phyloP scores from a whole-genome alignment of 768 basidiomycete species.

The Fistulinella prunicolor region DNA sequence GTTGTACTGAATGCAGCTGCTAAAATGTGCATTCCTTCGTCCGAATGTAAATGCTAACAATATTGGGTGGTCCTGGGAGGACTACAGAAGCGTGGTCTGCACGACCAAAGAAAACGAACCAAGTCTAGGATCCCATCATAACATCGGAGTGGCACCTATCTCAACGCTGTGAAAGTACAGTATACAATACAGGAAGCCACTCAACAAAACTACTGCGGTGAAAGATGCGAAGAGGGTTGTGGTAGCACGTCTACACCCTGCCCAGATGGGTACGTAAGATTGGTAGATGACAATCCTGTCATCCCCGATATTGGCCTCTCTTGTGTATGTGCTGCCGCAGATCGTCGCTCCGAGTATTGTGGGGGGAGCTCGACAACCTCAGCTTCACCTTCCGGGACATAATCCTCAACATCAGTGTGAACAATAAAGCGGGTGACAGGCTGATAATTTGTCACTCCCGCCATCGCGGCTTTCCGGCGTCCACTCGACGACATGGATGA shows the following conservation, averaged over 20 bases:
- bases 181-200: background rate
- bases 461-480: constrained; percentile 55
- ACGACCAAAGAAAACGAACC: constrained; percentile 8
- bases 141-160: background rate
- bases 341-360: constrained; percentile 57
- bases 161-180: background rate
- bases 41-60: no score
- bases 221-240: constrained; percentile 4
- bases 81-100: background rate
- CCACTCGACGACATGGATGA: constrained; percentile 37
- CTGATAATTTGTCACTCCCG: constrained; percentile 41
- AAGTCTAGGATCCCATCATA: background rate
- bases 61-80: no score
- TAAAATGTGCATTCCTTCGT: background rate
- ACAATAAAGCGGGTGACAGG: constrained; percentile 55
- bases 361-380: constrained; percentile 75
- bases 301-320: constrained; percentile 15
- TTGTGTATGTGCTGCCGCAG: constrained; percentile 1
- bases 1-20: constrained; percentile 5
- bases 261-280: constrained; percentile 13
- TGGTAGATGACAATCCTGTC: constrained; percentile 4
- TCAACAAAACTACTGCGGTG: constrained; percentile 9
- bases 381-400: constrained; percentile 39
- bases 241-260: constrained; percentile 4
- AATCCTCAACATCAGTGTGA: constrained; percentile 69